phyloP scores from a whole-genome alignment of 345 rosid species.

The Populus ilicifolia region DNA sequence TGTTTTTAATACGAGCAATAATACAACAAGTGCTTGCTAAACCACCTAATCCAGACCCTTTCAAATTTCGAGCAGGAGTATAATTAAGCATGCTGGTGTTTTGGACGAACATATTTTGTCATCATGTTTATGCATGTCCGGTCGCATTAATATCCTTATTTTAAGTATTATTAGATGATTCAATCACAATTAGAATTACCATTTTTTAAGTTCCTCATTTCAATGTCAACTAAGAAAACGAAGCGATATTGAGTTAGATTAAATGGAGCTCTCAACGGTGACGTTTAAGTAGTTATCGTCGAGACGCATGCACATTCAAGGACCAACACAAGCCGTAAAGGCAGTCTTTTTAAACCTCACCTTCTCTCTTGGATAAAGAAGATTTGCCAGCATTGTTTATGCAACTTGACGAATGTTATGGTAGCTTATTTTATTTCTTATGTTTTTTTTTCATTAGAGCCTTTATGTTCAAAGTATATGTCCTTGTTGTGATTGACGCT shows the following conservation, averaged over 20 bases:
- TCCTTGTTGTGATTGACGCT: constrained; percentile 1
- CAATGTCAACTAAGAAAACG: neutral
- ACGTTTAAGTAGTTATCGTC: constrained; percentile 22
- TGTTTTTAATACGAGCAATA: constrained; percentile 21
- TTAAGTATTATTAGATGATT: neutral
- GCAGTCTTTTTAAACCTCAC: neutral
- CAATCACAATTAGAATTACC: neutral
- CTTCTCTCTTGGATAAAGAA: neutral
- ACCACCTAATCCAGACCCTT: constrained; percentile 27
- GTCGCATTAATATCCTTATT: neutral
- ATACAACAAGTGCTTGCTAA: constrained; percentile 32
- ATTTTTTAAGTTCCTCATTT: neutral
- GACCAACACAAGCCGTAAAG: neutral
- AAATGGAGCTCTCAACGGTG: constrained; percentile 46
- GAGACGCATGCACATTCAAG: constrained; percentile 21
- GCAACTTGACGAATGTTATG: neutral
- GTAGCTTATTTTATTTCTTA: neutral
- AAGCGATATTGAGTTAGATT: constrained; percentile 24
- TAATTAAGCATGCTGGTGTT: constrained; percentile 20
- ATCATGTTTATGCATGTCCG: constrained; percentile 6
- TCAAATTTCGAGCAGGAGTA: constrained; percentile 4
- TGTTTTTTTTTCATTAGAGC: neutral
- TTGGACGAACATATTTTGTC: constrained; percentile 28
- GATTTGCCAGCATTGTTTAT: neutral
- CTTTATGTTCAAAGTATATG: constrained; percentile 7